Evolutionary conservation across 2,329 filamentous ascomycete species (phyloP), one percentile per base, ranked within the genome.

Genomic region (Fusarium vanettenii): DNA sequence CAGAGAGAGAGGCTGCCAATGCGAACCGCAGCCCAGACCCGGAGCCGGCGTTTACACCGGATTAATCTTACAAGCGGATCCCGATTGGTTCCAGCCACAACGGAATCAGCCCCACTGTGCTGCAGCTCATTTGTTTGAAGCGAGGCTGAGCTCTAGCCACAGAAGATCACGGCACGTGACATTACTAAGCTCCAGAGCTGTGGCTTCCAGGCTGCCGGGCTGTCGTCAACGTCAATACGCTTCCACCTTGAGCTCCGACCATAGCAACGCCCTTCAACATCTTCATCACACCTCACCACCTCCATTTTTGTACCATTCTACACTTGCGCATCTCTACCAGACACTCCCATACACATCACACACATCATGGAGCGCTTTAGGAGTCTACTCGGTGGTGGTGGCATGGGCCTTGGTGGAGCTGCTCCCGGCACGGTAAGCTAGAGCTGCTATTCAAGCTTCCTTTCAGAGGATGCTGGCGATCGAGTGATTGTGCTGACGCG

Each of bases 291-390:
- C 43, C 62, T 64, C 45, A 27, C 37, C 60, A 63, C 33, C 56
- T 52, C 45, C 45, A 55, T 57, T 37, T 41, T 52, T 43, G 48
- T 64, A 59, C 9, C 41, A 52, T 35, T 41, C 25, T 22, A 14
- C 33, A 29, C 56, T 25, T 27, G 35, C 39, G 8, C 16, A 64
- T 33, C 20, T 45, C 52, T 60, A 6, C n/a, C 18, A n/a, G 64
- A 71, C 33, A 33, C 41, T 39, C 39, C 69, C 35, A 57, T 62
- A 67, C 56, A 66, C 64, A 67, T 35, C 50, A 72, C 59, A 33
- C 62, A 70, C 78, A 87, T 76, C 69, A 98, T 98, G 96, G 96
- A 98, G 82, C 92, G 96, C 83, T 92, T 98, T 84, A 95, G 94
- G 86, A 92, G 93, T 83, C 93, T 98, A 91, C 90, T 98, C 79